Evolutionary conservation across 208 protist genomes (phyloP).

Genomic region (Trypanosoma boissoni): DNA sequence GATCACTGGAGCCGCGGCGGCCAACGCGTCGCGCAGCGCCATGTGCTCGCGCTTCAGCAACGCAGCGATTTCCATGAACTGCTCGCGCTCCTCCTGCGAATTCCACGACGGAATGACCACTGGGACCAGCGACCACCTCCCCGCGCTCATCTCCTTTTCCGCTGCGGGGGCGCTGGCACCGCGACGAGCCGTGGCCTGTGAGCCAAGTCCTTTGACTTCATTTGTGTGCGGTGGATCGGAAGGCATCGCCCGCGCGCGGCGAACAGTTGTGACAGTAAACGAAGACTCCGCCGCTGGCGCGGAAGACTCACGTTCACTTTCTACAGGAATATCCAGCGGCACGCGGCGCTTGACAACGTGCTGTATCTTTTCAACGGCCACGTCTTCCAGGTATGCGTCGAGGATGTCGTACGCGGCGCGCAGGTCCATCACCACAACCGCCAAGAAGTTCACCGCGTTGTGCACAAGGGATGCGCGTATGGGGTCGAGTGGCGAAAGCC

Average conservation of each 20-base stretch:
- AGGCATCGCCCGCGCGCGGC: constrained; percentile 20
- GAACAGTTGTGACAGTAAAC: constrained; percentile 50
- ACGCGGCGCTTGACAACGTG: constrained; percentile 14
- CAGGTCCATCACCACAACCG: constrained; percentile 12
- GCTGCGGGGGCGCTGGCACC: not conserved
- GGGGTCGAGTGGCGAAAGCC: constrained; percentile 81
- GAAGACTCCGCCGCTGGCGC: constrained; percentile 16
- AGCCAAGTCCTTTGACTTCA: constrained; percentile 6
- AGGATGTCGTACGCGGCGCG: constrained; percentile 37
- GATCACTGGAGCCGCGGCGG: too few species aligned
- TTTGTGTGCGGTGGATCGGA: constrained; percentile 1
- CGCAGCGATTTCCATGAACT: constrained; percentile 54
- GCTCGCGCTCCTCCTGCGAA: constrained; percentile 46
- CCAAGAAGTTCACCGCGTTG: constrained; percentile 65
- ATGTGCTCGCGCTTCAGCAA: constrained; percentile 36
- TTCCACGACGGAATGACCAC: constrained; percentile 73
- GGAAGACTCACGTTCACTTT: constrained; percentile 12
- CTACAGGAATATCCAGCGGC: constrained; percentile 5
- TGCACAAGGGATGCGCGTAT: constrained; percentile 78
- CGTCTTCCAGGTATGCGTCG: constrained; percentile 60
- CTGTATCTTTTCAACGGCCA: constrained; percentile 67
- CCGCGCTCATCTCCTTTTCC: not conserved
- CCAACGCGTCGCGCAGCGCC: too few species aligned
- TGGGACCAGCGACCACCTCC: constrained; percentile 26
- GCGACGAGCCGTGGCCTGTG: constrained; percentile 4